Evolutionary conservation across 164 flowering plant species (phyloP).

Genomic region (Macadamia integrifolia): DNA sequence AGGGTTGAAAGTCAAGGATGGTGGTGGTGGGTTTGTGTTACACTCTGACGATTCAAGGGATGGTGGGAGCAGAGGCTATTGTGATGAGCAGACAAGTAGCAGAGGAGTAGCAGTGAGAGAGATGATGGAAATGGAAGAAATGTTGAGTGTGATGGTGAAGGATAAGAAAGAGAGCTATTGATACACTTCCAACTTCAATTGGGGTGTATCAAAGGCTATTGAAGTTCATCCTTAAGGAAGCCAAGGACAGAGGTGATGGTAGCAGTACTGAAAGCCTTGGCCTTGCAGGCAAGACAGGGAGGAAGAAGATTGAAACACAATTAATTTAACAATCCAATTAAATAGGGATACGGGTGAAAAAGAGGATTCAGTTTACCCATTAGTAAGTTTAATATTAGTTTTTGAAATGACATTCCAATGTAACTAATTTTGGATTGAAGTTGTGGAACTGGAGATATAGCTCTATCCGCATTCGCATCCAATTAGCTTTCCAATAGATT

Average conservation of each 20-base stretch:
- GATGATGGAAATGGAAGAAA: constrained; percentile 28
- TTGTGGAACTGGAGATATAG: no score
- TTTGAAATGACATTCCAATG: no score
- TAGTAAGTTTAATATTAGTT: no score
- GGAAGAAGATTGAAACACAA: no score
- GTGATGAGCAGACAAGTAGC: constrained; percentile 14
- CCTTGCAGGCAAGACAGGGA: no score
- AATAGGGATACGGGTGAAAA: no score
- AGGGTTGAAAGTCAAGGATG: constrained; percentile 7
- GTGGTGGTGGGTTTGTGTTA: background rate
- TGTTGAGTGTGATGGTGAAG: constrained; percentile 23
- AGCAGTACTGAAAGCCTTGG: no score
- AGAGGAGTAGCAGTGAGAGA: constrained; percentile 16
- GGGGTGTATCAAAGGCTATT: constrained; percentile 38
- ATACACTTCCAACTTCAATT: constrained; percentile 36
- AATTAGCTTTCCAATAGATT: no score
- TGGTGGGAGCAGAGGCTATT: constrained; percentile 10
- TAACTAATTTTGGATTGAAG: no score
- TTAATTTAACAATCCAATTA: no score
- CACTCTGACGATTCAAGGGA: background rate
- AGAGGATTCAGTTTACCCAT: no score
- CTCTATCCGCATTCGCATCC: no score
- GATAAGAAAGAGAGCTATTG: constrained; percentile 38
- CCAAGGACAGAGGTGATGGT: constrained; percentile 12
- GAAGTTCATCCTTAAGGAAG: constrained; percentile 47